These are phyloP conservation scores for Bipolaris cookei DNA, from an alignment of 2,329 filamentous ascomycete species.

Conservation along the genomic window DNA sequence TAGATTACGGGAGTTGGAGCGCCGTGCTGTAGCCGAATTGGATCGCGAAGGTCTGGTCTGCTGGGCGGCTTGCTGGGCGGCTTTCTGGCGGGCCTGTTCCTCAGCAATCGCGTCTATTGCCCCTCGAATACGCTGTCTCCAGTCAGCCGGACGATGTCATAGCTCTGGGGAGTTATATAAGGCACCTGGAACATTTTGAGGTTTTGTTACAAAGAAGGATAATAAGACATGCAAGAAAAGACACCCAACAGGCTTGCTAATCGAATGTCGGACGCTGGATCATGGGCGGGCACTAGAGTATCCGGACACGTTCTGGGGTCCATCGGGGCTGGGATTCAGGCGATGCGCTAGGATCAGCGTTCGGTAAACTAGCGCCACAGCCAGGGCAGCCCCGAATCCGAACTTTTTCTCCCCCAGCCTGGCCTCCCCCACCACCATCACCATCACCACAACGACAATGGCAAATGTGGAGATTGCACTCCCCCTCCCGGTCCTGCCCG, in stretches of 20 bases:
- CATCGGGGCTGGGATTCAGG: constrained; percentile 10
- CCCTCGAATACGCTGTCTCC: constrained; percentile 74
- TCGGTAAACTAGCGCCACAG: constrained; percentile 18
- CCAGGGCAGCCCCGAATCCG: constrained; percentile 4
- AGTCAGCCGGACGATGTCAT: constrained; percentile 28
- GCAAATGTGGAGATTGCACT: constrained; percentile 67
- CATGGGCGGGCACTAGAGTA: constrained; percentile 3
- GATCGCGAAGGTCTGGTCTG: constrained; percentile 54
- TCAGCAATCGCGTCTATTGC: constrained; percentile 89
- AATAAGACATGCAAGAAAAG: constrained; percentile 12
- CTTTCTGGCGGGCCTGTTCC: constrained; percentile 81
- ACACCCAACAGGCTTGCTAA: constrained; percentile 3
- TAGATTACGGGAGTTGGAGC: constrained; percentile 54
- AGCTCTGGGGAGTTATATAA: constrained; percentile 8
- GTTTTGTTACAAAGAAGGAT: constrained; percentile 21
- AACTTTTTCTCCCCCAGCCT: constrained; percentile 16
- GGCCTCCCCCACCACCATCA: constrained; percentile 2
- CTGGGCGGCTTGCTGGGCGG: constrained; percentile 46
- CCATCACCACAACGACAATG: constrained; percentile 58
- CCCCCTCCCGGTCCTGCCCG: constrained; percentile 75
- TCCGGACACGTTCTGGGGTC: constrained; percentile 19
- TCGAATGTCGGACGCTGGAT: background rate
- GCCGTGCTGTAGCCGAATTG: constrained; percentile 54
- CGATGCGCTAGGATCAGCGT: constrained; percentile 13
- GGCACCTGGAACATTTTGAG: constrained; percentile 47